Evolutionary conservation across 129 eudicot species (phyloP).

Genomic region (Flaveria bidentis): DNA sequence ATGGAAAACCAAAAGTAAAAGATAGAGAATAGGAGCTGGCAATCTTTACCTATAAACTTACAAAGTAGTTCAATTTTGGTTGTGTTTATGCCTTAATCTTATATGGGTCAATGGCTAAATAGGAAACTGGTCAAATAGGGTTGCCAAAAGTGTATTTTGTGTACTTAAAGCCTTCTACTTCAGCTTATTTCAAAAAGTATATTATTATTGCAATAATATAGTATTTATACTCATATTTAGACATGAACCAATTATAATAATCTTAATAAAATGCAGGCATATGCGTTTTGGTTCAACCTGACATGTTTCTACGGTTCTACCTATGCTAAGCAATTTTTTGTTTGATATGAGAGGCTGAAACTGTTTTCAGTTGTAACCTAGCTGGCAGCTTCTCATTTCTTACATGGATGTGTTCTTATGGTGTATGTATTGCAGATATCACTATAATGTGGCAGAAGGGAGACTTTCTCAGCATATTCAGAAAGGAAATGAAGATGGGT

Average conservation of each 20-base stretch:
- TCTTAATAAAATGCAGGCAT: neutral
- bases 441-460: slow-evolving; percentile 73
- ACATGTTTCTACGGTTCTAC: neutral
- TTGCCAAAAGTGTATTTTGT: neutral
- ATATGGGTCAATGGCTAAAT: neutral
- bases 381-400: neutral
- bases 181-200: neutral
- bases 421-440: slow-evolving; percentile 59
- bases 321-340: neutral
- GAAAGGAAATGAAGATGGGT: slow-evolving; percentile 82
- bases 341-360: neutral
- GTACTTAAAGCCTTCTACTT: neutral
- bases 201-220: neutral
- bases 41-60: neutral
- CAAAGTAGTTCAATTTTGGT: neutral
- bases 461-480: slow-evolving; percentile 73
- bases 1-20: neutral
- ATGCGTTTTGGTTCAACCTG: neutral
- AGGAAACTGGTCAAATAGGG: neutral
- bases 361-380: neutral
- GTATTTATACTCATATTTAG: neutral
- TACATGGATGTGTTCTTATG: neutral
- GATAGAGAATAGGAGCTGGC: neutral
- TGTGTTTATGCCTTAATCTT: neutral
- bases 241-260: neutral